Percentiles rank a stretch among this genome's conserved stretches.
phyloP scores from a whole-genome alignment of 345 rosid species.

The Balakata baccata region DNA sequence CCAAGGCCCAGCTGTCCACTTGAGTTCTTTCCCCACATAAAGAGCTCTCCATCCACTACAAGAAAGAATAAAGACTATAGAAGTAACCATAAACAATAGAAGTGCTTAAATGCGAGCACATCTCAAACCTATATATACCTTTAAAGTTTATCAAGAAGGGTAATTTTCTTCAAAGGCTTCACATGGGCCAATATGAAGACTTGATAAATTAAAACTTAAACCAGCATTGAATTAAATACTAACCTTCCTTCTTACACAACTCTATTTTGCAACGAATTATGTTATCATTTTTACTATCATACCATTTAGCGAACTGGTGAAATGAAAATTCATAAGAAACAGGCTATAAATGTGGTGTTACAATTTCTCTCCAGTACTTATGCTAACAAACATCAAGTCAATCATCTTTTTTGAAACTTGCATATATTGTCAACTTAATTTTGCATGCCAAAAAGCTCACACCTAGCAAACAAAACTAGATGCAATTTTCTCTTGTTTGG shows the following conservation, averaged over 20 bases:
- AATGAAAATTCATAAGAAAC: background rate
- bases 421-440: background rate
- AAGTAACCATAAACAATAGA: background rate
- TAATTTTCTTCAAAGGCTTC: background rate
- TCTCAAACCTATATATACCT: background rate
- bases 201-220: background rate
- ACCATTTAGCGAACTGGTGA: background rate
- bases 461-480: background rate
- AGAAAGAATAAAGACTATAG: constrained; percentile 7
- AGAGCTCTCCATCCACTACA: constrained; percentile 82
- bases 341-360: background rate
- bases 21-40: constrained; percentile 90
- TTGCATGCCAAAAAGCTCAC: background rate
- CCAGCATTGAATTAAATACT: background rate
- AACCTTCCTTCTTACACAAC: background rate
- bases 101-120: background rate
- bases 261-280: background rate
- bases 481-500: background rate
- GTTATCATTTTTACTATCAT: background rate
- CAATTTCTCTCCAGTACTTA: background rate
- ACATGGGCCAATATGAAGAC: background rate
- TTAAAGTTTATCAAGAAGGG: background rate
- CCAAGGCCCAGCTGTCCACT: constrained; percentile 96
- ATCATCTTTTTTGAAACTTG: background rate
- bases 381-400: background rate